Base-by-base conservation (phyloP, 2,329 filamentous ascomycete species). In the Rhytidhysteron rufulum region DNA sequence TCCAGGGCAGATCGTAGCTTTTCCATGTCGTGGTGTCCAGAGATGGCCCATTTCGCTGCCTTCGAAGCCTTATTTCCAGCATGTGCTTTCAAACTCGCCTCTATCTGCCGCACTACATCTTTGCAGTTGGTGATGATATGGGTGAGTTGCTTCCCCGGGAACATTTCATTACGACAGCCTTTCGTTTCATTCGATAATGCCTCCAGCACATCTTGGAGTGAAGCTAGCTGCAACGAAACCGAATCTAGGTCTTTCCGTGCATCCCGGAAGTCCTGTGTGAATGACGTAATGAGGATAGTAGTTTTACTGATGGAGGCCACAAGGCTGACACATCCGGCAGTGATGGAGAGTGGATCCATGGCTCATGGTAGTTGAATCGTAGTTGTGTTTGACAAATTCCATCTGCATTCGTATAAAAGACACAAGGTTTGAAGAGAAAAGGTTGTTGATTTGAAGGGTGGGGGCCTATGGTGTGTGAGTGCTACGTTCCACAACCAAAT, bases 221-320 rank as follows among this genome's bases (percentile, higher is more conserved):
- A 45, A 4, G 19, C 6, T 16, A 51, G 40, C 31, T 51, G 43
- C 7, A 38, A 15, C 2, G 42, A 43, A 7, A 51, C 37, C 2
- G 27, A 20, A 25, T 48, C 43, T 4, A 49, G 34, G 29, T 51
- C 48, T 7, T 32, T 10, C 15, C 48, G 45, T 8, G 45, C 41
- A 15, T 42, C 45, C 13, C 48, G 42, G 16, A 50, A 42, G 13
- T 44, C 42, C 8, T 34, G 21, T 3, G 44, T 41, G 21, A 50
- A 50, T 16, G 15, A 20, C 11, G 38, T 41, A 5, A 49, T 31
- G 3, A 24, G 18, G 10, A 24, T 17, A 4, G 38, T 34, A 4
- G n/a, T 29, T 20, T 32, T 41, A 6, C 22, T 16, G 17, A 43
- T 39, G 10, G 37, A 31, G 8, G 40, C 32, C 4, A 41, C 21